A percentile compares a stretch with the other conserved stretches of the same genome.
phyloP scores from a whole-genome alignment of 202 grass and related monocot species.

The Eragrostis tef region DNA sequence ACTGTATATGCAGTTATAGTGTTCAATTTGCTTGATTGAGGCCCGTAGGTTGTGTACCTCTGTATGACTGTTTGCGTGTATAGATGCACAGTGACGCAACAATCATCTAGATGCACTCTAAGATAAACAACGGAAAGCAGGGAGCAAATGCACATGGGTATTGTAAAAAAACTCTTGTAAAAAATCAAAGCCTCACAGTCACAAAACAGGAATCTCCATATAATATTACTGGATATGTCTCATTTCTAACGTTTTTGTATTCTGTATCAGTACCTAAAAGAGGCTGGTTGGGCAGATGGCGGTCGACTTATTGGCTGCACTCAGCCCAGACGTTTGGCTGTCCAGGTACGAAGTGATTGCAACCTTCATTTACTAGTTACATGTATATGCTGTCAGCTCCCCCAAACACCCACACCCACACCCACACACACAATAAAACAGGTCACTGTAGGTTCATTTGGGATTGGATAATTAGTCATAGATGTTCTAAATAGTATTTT shows the following conservation, averaged over 20 bases:
- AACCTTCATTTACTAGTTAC: slow-evolving; percentile 29
- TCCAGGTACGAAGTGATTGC: slow-evolving; percentile 66
- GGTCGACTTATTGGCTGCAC: slow-evolving; percentile 95
- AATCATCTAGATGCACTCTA: neutral
- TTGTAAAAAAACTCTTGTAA: neutral
- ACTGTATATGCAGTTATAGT: neutral
- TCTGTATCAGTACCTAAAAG: slow-evolving; percentile 80
- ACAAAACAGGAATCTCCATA: neutral
- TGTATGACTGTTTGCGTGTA: neutral
- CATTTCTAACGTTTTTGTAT: slow-evolving; percentile 30
- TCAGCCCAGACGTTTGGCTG: slow-evolving; percentile 90
- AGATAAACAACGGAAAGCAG: neutral
- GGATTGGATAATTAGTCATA: neutral
- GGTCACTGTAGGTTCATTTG: neutral
- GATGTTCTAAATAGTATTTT: neutral
- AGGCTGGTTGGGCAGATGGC: slow-evolving; percentile 93
- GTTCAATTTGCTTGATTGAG: slow-evolving; percentile 16
- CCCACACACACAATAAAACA: no score
- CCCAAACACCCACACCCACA: no score
- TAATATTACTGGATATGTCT: slow-evolving; percentile 8
- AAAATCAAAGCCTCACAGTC: neutral
- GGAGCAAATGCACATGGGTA: neutral
- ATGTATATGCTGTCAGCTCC: slow-evolving; percentile 12
- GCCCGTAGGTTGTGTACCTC: neutral
- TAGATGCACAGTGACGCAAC: neutral